A percentile compares a stretch with the other conserved stretches of the same genome.
Conservation (phyloP, 352 stramenopile species). For the Nothophytophthora sp. region DNA sequence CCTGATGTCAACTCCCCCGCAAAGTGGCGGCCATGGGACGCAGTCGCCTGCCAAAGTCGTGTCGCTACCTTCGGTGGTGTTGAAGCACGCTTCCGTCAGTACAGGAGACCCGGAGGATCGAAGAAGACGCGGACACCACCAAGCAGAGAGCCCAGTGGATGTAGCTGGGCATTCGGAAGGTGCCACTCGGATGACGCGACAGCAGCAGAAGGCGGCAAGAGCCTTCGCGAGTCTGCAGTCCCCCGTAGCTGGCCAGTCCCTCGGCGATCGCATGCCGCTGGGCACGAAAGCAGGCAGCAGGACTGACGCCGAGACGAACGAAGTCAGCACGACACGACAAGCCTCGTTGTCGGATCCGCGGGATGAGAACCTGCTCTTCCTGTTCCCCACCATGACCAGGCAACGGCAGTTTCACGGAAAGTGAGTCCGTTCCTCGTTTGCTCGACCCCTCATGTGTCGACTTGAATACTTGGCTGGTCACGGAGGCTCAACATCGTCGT, state of each 20-base stretch:
- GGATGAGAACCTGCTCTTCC: conserved; percentile 28
- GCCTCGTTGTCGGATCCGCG: background rate
- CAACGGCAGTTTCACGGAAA: conserved; percentile 45
- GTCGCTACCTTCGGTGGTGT: conserved; percentile 23
- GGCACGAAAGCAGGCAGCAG: conserved; percentile 1
- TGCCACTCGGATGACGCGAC: conserved; percentile 19
- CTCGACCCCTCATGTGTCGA: background rate
- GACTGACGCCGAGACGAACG: background rate
- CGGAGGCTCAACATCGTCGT: conserved; percentile 1
- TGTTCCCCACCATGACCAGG: conserved; percentile 42
- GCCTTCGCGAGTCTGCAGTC: conserved; percentile 35
- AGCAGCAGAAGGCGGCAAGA: conserved; percentile 30
- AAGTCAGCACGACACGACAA: background rate
- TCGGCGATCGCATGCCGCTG: conserved; percentile 19
- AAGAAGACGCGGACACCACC: conserved; percentile 5
- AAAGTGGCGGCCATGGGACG: background rate
- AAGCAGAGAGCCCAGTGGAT: conserved; percentile 7
- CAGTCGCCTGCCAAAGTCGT: background rate
- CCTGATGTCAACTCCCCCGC: background rate
- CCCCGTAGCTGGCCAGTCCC: conserved; percentile 28
- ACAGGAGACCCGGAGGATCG: background rate
- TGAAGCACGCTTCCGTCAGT: conserved; percentile 16
- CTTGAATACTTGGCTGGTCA: conserved; percentile 1
- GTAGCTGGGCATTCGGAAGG: too few species aligned
- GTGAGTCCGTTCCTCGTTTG: conserved; percentile 17